Base-by-base conservation (phyloP, 2,329 filamentous ascomycete species). In the Microsporum audouinii region DNA sequence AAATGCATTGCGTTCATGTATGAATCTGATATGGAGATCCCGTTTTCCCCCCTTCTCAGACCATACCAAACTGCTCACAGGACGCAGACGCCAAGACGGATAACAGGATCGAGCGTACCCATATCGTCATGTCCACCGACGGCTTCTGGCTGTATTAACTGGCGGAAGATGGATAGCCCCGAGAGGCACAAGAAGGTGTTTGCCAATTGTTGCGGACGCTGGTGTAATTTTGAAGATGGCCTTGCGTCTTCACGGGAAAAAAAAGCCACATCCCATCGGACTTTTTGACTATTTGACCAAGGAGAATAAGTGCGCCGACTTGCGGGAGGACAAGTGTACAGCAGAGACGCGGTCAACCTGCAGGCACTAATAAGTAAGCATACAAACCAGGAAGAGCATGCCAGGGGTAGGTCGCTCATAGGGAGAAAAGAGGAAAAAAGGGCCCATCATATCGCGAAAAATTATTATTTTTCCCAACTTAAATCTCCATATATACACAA, bases 391-490 rank as follows among this genome's bases (percentile, higher is more conserved):
- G 38, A 12, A 39, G 14, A 7, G 3, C 14, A 10, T 51, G 10
- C 45, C 45, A 51, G 45, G 45, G 45, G 45, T 51, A 51, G 31
- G 45, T 51, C 45, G 45, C 45, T 51, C 45, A 51, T 51, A 51
- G 27, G 45, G 45, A n/a, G 14, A 43, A n/a, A 43, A 51, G 45
- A n/a, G 14, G 17, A n/a, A 43, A 51, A 33, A 31, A 6, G 10
- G 23, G 23, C 27, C 45, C 45, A 51, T 51, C 27, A 29, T 51
- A 51, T 31, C 45, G 45, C 27, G 45, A 51, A 31, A 51, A 43
- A 51, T 51, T 51, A 29, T 6, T 7, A 51, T 51, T 51, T 39
- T 51, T 51, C 45, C 12, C 45, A 51, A 51, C 45, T 51, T 29
- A 29, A 51, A 31, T 51, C 23, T 51, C 45, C 23, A 29, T 51